A percentile compares a stretch with the other conserved stretches of the same genome.
Evolutionary conservation across 768 basidiomycete genomes (phyloP).

Genomic region (Agrocybe pediades): DNA sequence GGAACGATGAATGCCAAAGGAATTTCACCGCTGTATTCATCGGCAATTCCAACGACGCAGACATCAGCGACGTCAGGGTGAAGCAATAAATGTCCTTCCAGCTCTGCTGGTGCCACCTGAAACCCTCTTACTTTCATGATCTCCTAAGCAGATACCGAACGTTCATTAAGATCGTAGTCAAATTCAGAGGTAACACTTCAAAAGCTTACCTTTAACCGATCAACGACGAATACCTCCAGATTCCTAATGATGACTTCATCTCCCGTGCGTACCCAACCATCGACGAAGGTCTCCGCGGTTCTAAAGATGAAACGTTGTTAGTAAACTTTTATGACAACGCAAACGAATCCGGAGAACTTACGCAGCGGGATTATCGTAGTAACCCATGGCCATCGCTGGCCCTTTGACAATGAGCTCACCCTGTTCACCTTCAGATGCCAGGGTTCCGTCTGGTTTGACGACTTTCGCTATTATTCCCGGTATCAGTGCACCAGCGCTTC

Average conservation of each 20-base stretch:
- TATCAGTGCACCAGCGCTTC: constrained; percentile 58
- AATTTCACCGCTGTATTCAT: constrained; percentile 77
- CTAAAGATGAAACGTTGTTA: constrained; percentile 30
- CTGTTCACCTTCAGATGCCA: constrained; percentile 56
- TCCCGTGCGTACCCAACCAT: constrained; percentile 70
- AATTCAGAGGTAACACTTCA: not conserved
- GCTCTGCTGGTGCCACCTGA: constrained; percentile 66
- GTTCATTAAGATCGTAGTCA: not conserved
- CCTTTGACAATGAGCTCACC: constrained; percentile 65
- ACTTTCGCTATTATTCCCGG: constrained; percentile 60
- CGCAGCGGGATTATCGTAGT: constrained; percentile 61
- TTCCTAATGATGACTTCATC: constrained; percentile 72
- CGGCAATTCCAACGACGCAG: constrained; percentile 66
- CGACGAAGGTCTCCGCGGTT: constrained; percentile 62
- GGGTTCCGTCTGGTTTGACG: constrained; percentile 56
- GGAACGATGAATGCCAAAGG: constrained; percentile 73
- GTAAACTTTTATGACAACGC: not conserved
- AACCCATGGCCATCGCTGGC: constrained; percentile 62
- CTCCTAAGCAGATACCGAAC: constrained; percentile 46
- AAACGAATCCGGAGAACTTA: constrained; percentile 28
- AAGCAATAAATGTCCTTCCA: constrained; percentile 64
- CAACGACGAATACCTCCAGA: constrained; percentile 68
- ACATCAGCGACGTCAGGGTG: constrained; percentile 63
- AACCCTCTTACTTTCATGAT: constrained; percentile 67
- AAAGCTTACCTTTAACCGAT: constrained; percentile 67